Conservation (phyloP, 768 basidiomycete species). For the Leccinellum albellum region DNA sequence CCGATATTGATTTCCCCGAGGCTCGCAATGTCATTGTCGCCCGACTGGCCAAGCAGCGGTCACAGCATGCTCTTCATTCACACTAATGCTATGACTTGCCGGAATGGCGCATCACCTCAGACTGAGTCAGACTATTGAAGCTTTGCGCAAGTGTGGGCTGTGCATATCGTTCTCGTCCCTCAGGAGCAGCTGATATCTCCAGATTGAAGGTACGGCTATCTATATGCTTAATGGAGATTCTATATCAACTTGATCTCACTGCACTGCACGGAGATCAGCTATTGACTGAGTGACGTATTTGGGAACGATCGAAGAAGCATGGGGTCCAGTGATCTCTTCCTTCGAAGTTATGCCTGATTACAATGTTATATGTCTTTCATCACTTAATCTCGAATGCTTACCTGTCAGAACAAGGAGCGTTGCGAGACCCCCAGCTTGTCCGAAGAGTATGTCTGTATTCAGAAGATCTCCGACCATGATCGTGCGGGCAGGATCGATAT, state of each 20-base stretch:
- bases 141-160: no score
- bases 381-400: slow-evolving; percentile 27
- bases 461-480: slow-evolving; percentile 97
- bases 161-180: no score
- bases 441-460: slow-evolving; percentile 94
- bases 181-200: slow-evolving; percentile 20
- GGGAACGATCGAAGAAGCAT: slow-evolving; percentile 70
- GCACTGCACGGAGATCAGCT: slow-evolving; percentile 73
- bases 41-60: no score
- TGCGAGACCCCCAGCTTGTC: slow-evolving; percentile 78
- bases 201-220: neutral
- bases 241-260: slow-evolving; percentile 22
- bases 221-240: slow-evolving; percentile 8
- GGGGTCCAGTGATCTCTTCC: slow-evolving; percentile 67
- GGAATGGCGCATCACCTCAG: no score
- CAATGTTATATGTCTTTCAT: neutral
- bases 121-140: no score
- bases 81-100: no score
- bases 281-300: slow-evolving; percentile 78
- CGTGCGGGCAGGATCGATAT: slow-evolving; percentile 81
- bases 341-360: slow-evolving; percentile 70
- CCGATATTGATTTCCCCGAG: no score
- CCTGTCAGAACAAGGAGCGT: slow-evolving; percentile 94
- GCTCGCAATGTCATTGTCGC: no score
- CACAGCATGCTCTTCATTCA: no score